A percentile compares a stretch with the other conserved stretches of the same genome.
Conservation (phyloP, 352 stramenopile species). For the Globisporangium megalacanthum region DNA sequence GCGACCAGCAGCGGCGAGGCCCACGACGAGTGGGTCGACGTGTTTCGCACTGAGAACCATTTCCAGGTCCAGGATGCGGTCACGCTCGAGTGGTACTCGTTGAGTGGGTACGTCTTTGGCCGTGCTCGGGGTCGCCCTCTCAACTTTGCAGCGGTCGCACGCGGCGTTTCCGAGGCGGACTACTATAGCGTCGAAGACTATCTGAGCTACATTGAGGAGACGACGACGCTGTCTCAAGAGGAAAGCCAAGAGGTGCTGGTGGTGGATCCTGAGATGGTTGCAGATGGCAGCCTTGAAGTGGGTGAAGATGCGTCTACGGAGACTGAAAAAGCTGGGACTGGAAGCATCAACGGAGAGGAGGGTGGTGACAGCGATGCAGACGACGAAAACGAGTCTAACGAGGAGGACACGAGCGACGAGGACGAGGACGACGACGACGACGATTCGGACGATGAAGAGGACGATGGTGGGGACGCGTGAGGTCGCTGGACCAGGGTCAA, state of each 20-base stretch:
- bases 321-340: background rate
- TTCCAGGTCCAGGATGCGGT: constrained; percentile 59
- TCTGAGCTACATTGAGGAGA: constrained; percentile 45
- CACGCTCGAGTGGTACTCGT: constrained; percentile 53
- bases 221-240: background rate
- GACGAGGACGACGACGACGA: constrained; percentile 17
- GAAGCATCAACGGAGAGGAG: constrained; percentile 9
- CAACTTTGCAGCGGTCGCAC: constrained; percentile 17
- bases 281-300: background rate
- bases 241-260: background rate
- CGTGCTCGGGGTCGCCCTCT: constrained; percentile 33
- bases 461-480: constrained; percentile 9
- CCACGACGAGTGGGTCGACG: constrained; percentile 48
- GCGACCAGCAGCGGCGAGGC: background rate
- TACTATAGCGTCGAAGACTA: constrained; percentile 67
- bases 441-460: constrained; percentile 18
- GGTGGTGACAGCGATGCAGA: constrained; percentile 8
- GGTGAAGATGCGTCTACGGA: constrained; percentile 5
- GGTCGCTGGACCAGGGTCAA: too few relatives aligned
- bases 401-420: constrained; percentile 10
- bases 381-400: constrained; percentile 9
- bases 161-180: constrained; percentile 13
- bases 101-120: constrained; percentile 72
- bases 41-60: constrained; percentile 52
- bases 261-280: background rate